phyloP scores from a whole-genome alignment of 148 eudicot genomes.

The Chenopodium suecicum region DNA sequence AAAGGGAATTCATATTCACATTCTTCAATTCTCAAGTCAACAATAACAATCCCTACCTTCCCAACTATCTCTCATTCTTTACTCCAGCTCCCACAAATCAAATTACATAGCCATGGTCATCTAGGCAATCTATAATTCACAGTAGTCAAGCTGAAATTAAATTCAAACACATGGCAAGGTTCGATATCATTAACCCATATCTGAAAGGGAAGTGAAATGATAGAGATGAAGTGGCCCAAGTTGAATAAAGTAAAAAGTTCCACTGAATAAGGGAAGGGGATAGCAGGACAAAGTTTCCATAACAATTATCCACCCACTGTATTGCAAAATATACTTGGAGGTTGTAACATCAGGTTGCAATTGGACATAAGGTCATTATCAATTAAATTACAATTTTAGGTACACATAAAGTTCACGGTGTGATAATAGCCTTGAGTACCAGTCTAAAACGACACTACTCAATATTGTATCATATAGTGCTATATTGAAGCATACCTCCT shows the following conservation, averaged over 20 bases:
- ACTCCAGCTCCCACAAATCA: background rate
- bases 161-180: background rate
- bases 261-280: too few species aligned
- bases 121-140: background rate
- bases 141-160: background rate
- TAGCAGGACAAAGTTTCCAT: too few species aligned
- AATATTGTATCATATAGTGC: background rate
- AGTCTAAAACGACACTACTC: background rate
- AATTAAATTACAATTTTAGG: background rate
- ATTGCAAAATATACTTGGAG: background rate
- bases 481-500: constrained; percentile 56
- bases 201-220: background rate
- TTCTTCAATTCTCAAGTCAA: background rate
- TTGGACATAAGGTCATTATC: background rate
- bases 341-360: too few species aligned
- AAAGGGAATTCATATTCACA: background rate
- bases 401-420: background rate
- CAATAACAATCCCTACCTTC: background rate
- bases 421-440: background rate
- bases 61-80: background rate
- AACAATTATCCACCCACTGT: background rate
- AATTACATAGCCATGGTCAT: background rate
- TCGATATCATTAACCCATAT: background rate
- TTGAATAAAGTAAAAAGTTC: background rate
- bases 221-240: background rate